Percentiles rank a stretch among this genome's conserved stretches.
phyloP scores from a whole-genome alignment of 1,284 basidiomycete species.

The Moesziomyces globuligerus region DNA sequence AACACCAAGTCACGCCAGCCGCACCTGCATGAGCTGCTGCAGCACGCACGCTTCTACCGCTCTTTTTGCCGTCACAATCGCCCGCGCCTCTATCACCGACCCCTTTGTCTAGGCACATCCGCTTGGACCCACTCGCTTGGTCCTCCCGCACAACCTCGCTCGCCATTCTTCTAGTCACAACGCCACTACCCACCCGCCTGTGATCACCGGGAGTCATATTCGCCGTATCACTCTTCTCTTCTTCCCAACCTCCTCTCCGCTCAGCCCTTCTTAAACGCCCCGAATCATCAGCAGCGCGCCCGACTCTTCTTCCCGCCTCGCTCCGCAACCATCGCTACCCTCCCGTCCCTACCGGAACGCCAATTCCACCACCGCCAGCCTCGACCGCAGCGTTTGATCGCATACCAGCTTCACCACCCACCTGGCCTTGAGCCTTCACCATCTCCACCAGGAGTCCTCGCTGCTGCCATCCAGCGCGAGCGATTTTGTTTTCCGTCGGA shows the following conservation, averaged over 20 bases:
- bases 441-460: conserved; percentile 7
- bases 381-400: too few relatives aligned
- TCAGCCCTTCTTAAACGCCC: too few relatives aligned
- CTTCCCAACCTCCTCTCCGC: not conserved
- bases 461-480: conserved; percentile 29
- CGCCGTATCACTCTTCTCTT: conserved; percentile 1
- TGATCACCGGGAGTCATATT: conserved; percentile 25
- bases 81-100: too few relatives aligned
- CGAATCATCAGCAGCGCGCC: too few relatives aligned
- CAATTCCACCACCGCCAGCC: too few relatives aligned
- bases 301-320: too few relatives aligned
- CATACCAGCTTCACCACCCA: too few relatives aligned
- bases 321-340: too few relatives aligned
- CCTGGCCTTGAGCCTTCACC: too few relatives aligned
- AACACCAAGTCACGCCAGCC: conserved; percentile 23
- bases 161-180: conserved; percentile 30
- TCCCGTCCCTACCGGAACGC: too few relatives aligned
- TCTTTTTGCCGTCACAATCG: conserved; percentile 22
- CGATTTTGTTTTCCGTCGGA: conserved; percentile 9
- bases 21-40: conserved; percentile 16
- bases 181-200: conserved; percentile 16
- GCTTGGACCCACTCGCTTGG: not conserved
- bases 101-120: not conserved
- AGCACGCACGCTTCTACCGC: conserved; percentile 21
- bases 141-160: conserved; percentile 11